Base-by-base conservation (phyloP, 2,329 filamentous ascomycete genomes). In the Ascomycota sp. region DNA sequence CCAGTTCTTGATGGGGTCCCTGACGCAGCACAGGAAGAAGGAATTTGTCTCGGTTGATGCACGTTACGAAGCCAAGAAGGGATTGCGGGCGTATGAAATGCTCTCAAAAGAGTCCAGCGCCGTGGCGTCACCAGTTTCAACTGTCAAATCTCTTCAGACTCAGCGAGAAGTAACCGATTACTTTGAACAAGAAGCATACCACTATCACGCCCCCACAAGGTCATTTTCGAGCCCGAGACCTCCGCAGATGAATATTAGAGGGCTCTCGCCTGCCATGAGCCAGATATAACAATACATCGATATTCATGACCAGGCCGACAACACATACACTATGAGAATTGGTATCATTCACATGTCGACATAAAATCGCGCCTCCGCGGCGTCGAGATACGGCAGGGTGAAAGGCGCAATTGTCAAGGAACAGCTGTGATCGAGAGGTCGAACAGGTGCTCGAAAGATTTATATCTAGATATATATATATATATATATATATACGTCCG, bases 1-100 rank as follows among this genome's bases (percentile, higher is more conserved):
- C 39, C 56, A n/a, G n/a, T n/a, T n/a, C n/a, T n/a, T n/a, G n/a
- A n/a, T n/a, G n/a, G n/a, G 50, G 32, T 48, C 52, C 23, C 45
- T 57, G 29, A 53, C 69, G 35, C 51, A 55, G 23, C 55, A 59
- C 31, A 58, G 53, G 34, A 69, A 76, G 46, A 69, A 70, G 42
- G 86, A 95, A 50, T 95, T 94, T 43, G 78, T 93, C 38, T 91
- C 81, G 24, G 74, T 78, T 27, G 86, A 94, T 46, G 82, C 83
- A 28, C 66, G 67, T 36, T 53, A 56, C 41, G 62, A 69, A 35
- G 51, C 63, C 34, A 71, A 71, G 38, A 63, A 67, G 49, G 69
- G 74, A 42, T 61, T 60, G 48, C 67, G 70, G 56, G 69, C 74
- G 51, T 85, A 85, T 60, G 79, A 85, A 61, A 83, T 85, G 77